Percentiles rank a stretch among this genome's conserved stretches.
Evolutionary conservation across 73 alveolate species (phyloP).

Genomic region (Blepharisma stoltei): DNA sequence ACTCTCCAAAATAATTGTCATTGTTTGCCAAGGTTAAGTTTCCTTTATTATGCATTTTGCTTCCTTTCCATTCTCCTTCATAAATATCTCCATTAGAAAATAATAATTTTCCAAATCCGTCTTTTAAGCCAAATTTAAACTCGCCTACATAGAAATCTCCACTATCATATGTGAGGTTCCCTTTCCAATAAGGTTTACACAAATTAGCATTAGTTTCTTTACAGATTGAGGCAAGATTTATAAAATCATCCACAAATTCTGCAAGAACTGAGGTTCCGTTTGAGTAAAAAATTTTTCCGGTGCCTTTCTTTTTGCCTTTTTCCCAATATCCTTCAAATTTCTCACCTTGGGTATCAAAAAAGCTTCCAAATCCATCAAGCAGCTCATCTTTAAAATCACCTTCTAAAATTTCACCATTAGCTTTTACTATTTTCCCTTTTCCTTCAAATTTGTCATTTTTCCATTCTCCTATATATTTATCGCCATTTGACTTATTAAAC

Average conservation of each 20-base stretch:
- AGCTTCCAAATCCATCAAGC: conserved; percentile 55
- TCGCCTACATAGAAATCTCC: no score
- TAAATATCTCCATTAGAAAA: conserved; percentile 44
- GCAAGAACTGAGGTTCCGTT: no score
- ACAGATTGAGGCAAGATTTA: no score
- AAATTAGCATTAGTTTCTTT: no score
- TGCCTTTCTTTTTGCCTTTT: neutral
- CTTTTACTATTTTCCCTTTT: conserved; percentile 49
- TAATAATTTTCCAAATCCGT: conserved; percentile 34
- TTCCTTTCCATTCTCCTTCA: conserved; percentile 47
- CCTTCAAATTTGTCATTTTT: conserved; percentile 52
- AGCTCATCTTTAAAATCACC: conserved; percentile 51
- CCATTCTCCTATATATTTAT: conserved; percentile 44
- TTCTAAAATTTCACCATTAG: conserved; percentile 44
- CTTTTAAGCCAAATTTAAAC: no score
- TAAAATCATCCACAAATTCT: no score
- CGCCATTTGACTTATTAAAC: conserved; percentile 45
- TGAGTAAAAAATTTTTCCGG: no score
- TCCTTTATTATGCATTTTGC: neutral
- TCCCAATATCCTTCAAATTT: conserved; percentile 60
- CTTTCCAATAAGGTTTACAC: no score
- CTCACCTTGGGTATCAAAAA: conserved; percentile 54
- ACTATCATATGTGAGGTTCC: no score
- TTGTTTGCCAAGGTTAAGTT: no score
- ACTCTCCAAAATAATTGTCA: no score